Evolutionary conservation across 1,139 yeast genomes (phyloP).

Genomic region (Hyphopichia buzzinii): DNA sequence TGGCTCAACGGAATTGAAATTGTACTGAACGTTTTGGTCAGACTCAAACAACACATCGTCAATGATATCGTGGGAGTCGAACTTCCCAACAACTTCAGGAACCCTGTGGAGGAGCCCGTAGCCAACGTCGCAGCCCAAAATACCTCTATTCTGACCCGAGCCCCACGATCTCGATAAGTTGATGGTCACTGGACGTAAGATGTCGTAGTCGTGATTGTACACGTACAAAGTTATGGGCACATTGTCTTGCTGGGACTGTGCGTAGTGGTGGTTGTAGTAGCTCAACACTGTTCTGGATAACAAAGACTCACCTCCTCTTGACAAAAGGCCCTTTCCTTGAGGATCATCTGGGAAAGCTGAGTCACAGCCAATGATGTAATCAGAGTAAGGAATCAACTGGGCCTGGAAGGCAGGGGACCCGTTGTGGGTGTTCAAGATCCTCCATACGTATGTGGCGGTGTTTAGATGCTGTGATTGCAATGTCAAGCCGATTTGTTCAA

Average conservation of each 20-base stretch:
- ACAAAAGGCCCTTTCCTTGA: conserved; percentile 64
- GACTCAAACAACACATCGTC: conserved; percentile 42
- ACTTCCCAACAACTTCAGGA: conserved; percentile 65
- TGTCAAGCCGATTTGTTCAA: conserved; percentile 55
- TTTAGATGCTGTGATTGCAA: conserved; percentile 76
- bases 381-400: conserved; percentile 81
- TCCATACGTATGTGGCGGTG: conserved; percentile 85
- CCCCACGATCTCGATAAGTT: conserved; percentile 46
- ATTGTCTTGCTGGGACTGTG: conserved; percentile 30
- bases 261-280: conserved; percentile 53
- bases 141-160: conserved; percentile 60
- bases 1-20: conserved; percentile 2
- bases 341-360: conserved; percentile 40
- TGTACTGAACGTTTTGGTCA: conserved; percentile 13
- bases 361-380: conserved; percentile 88
- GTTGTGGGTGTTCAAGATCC: conserved; percentile 69
- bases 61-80: conserved; percentile 27
- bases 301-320: conserved; percentile 83
- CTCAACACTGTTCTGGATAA: conserved; percentile 62
- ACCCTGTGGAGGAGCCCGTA: conserved; percentile 85
- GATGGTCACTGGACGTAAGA: conserved; percentile 83
- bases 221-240: conserved; percentile 63
- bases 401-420: conserved; percentile 85
- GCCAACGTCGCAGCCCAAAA: conserved; percentile 93
- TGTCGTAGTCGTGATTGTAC: conserved; percentile 83